A percentile compares a stretch with the other conserved stretches of the same genome.
Evolutionary conservation across 108 stramenopile genomes (phyloP).

Genomic region (Bacterosira constricta): DNA sequence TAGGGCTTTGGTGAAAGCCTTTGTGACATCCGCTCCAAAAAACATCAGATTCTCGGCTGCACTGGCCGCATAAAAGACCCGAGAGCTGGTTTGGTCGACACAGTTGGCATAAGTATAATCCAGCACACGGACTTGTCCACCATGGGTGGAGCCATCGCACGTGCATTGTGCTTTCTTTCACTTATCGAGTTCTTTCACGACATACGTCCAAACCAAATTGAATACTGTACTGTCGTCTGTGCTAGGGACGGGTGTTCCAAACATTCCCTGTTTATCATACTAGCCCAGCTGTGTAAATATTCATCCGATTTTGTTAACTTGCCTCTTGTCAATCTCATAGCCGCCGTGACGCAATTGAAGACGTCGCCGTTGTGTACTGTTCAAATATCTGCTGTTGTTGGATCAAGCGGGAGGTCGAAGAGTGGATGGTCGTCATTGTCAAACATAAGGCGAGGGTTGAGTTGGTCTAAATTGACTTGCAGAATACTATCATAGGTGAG

Average conservation of each 20-base stretch:
- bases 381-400: background rate
- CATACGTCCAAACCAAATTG: background rate
- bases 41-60: constrained; percentile 6
- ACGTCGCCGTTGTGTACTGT: too few relatives aligned
- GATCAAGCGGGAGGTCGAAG: too few relatives aligned
- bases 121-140: background rate
- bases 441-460: too few relatives aligned
- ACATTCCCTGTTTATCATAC: background rate
- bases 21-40: constrained; percentile 29
- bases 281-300: background rate
- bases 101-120: background rate
- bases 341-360: background rate
- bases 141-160: background rate
- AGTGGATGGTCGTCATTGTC: too few relatives aligned
- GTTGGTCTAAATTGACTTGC: too few relatives aligned
- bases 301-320: background rate
- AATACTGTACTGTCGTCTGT: background rate
- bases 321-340: background rate
- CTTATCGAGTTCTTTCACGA: background rate
- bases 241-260: background rate
- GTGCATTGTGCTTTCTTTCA: background rate
- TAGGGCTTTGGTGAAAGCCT: constrained; percentile 41
- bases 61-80: constrained; percentile 26
- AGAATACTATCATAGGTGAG: background rate
- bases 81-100: constrained; percentile 22